Evolutionary conservation across 2,329 filamentous ascomycete genomes (phyloP), one percentile per base, ranked within the genome.

Genomic region (Tolypocladium amazonense): DNA sequence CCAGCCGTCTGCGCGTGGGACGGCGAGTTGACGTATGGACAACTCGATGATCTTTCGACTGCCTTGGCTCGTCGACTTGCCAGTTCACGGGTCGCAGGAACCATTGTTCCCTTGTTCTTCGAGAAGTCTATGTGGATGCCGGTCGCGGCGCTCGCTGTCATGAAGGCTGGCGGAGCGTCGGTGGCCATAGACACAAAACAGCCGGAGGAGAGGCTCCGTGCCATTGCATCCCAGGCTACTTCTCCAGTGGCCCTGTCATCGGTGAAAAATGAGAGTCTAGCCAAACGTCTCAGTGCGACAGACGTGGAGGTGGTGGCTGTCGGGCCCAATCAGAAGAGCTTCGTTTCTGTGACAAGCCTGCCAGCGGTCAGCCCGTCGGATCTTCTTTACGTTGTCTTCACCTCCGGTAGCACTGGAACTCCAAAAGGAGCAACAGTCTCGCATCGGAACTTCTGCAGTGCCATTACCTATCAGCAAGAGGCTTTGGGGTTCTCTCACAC

Each of bases 1-100:
- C 60, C 58, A 20, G 68, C 67, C 2, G 57, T 70, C 27, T 66
- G 60, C 38, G 64, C 66, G 15, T 70, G 65, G 68, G 67, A 69
- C 54, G 68, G 63, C 45, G 27, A 61, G n/a, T 62, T 63, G 23
- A 63, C 65, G 9, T 66, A 66, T 25, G 23, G 27, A 23, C 38
- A 65, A 39, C 43, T 66, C 1, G 57, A 65, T 12, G 39, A 33
- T 4, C 41, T 61, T 37, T 59, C 62, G 0, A 60, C 59, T 6
- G 47, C 25, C 0, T 7, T 65, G 23, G 62, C 62, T 3, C 33
- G 53, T 11, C 58, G 53, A 9, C 59, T 65, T 20, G 54, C 62
- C 5, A 23, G 18, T 1, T 33, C 37, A 20, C 38, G 59, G 4
- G 56, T 64, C 14, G 61, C 56, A 18, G 61, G 69, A 37, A 61